Evolutionary conservation across 2,329 filamentous ascomycete genomes (phyloP), one percentile per base, ranked within the genome.

Genomic region (Claviceps digitariae): DNA sequence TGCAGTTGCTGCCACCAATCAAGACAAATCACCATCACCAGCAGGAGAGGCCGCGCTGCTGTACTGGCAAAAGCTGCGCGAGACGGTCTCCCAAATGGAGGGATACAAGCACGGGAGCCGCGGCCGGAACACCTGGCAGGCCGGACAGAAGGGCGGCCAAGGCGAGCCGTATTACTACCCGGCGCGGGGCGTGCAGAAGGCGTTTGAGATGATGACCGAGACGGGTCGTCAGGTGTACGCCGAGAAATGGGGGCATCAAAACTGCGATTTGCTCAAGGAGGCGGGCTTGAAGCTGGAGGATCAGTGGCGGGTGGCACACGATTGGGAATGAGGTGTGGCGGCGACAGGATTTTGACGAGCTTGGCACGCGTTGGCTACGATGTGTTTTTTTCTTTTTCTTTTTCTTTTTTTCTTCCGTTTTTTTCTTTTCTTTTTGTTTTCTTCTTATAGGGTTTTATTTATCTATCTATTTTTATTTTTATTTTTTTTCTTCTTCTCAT

Each of bases 101-200:
- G 64, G 70, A 41, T 68, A 71, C 60, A 74, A 74, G 58, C 65
- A 72, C 52, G 64, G 67, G 48, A 63, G 63, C 7, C 66, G 67
- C 47, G 61, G 64, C 21, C 67, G 76, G 31, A 79, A 79, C 61
- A 74, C 69, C 12, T 81, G 77, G 77, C 76, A 79, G 59, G 62
- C 60, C 2, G 69, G 70, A 31, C 77, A 80, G 59, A 68, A 64
- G 5, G 76, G 76, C 31, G 77, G 77, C 1, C 51, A 69, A 25
- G 75, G 73, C 15, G 77, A 80, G 60, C 76, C 76, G 1, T 80
- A 72, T 55, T 75, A 78, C 61, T 72, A 77, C 55, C 66, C 74
- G 51, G 57, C 71, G 0, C 68, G 68, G 2, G 76, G 75, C 1
- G 66, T 77, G 51, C 66, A 70, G 4, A 62, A 66, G 48, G 71